Base-by-base conservation (phyloP, 805 yeast genomes). In the Candida koratica region DNA sequence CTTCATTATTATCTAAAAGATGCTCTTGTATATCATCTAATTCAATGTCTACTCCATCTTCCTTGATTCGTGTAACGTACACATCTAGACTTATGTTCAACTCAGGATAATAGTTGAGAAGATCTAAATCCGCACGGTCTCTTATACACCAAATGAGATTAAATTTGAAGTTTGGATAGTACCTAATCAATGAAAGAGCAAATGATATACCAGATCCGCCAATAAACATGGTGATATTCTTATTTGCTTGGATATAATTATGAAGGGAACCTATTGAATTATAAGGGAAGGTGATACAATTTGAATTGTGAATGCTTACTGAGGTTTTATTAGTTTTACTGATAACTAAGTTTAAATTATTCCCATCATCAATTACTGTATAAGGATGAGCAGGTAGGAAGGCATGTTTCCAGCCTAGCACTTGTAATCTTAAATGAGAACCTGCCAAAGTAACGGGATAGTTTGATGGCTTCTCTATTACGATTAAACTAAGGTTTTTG, bases 151-250 rank as follows among this genome's bases (percentile, higher is more conserved):
- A 44, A 2, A 42, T 29, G 11, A 44, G 31, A 2, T 26, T 34
- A 39, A 44, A 38, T 18, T 20, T 19, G 15, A 8, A 15, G n/a
- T 25, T 24, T 10, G 30, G 33, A 22, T 44, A 40, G 20, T 30
- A 33, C 2, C 17, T 29, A 11, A 44, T 17, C 10, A 44, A 32
- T 5, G 46, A 39, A 7, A 45, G 17, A 4, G 42, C 48, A 27
- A 38, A 42, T 1, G 46, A 39, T 4, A 45, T 41, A 24, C 48
- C 36, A n/a, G 37, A 42, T 31, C 42, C 48, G 26, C 42, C 49
- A 2, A 40, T 36, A 8, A 44, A 37, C 6, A 45, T 10, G 3
- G 22, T 15, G 5, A 27, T 29, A 15, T 23, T 14, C 11, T 27
- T 19, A 16, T 18, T 17, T 6, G 16, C 4, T 4, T 36, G 20